These are phyloP conservation scores for Diaporthe caulivora DNA, from an alignment of 2,329 filamentous ascomycete species.

Conservation along the genomic window DNA sequence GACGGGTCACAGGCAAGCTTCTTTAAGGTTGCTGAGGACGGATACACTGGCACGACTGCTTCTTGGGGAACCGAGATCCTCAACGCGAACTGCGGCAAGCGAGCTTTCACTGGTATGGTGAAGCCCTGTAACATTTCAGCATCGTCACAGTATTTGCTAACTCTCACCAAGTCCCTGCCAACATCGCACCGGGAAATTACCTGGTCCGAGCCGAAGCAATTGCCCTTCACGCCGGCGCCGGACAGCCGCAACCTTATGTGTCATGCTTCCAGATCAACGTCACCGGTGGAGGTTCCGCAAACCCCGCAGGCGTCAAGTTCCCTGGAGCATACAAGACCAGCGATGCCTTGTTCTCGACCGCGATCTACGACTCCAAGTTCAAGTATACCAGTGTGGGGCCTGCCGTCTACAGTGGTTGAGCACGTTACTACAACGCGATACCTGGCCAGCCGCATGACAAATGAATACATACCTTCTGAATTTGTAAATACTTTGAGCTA, in stretches of 20 bases:
- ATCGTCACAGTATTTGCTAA: not conserved
- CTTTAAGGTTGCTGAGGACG: slow-evolving; percentile 67
- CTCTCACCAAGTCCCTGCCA: slow-evolving; percentile 50
- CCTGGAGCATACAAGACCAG: slow-evolving; percentile 60
- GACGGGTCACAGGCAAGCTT: slow-evolving; percentile 55
- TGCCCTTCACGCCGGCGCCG: slow-evolving; percentile 54
- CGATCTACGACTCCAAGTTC: slow-evolving; percentile 32
- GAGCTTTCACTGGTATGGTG: slow-evolving; percentile 44
- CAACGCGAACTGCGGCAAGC: slow-evolving; percentile 49
- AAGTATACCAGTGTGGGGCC: slow-evolving; percentile 29
- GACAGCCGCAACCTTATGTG: slow-evolving; percentile 24
- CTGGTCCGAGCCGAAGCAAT: slow-evolving; percentile 59
- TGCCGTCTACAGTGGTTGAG: slow-evolving; percentile 25
- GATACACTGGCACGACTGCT: slow-evolving; percentile 59
- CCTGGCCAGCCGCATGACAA: not conserved
- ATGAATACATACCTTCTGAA: not conserved
- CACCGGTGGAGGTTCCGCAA: slow-evolving; percentile 56
- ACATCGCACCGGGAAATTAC: slow-evolving; percentile 57
- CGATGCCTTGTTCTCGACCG: slow-evolving; percentile 27
- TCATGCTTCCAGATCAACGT: slow-evolving; percentile 57
- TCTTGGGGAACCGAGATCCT: slow-evolving; percentile 54
- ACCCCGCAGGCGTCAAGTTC: slow-evolving; percentile 57
- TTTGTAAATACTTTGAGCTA: slow-evolving; percentile 13
- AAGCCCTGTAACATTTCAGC: no score
- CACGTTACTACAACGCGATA: not conserved